Evolutionary conservation across 2,329 filamentous ascomycete species (phyloP).

Genomic region (Lachnellula hyalina): DNA sequence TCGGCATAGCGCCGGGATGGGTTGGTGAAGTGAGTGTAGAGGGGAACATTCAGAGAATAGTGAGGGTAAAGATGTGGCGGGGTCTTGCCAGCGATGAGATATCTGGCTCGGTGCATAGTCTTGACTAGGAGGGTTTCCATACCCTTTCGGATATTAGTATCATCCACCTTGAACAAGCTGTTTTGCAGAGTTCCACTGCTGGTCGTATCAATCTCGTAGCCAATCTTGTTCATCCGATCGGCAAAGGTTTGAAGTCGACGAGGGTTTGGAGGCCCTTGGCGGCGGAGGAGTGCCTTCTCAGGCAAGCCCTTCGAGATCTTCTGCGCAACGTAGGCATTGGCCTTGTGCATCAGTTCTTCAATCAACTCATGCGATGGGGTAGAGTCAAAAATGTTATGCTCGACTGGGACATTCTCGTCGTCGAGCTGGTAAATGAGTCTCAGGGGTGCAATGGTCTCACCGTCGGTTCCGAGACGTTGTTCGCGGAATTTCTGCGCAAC

Average conservation of each 20-base stretch:
- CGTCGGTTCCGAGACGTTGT: slow-evolving; percentile 73
- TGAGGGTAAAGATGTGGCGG: slow-evolving; percentile 75
- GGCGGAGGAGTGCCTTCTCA: slow-evolving; percentile 86
- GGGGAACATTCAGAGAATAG: slow-evolving; percentile 84
- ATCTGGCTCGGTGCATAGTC: slow-evolving; percentile 94
- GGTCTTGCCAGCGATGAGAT: slow-evolving; percentile 79
- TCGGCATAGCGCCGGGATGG: slow-evolving; percentile 93
- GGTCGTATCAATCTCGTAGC: slow-evolving; percentile 81
- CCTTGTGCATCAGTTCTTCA: slow-evolving; percentile 91
- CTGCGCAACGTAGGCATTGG: slow-evolving; percentile 83
- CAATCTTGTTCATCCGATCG: slow-evolving; percentile 87
- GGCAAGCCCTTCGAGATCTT: slow-evolving; percentile 74
- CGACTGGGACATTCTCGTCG: slow-evolving; percentile 95
- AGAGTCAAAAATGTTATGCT: slow-evolving; percentile 93
- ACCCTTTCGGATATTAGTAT: slow-evolving; percentile 85
- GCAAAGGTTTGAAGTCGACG: slow-evolving; percentile 86
- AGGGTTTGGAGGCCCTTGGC: slow-evolving; percentile 78
- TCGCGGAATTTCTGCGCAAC: slow-evolving; percentile 90
- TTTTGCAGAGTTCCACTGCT: slow-evolving; percentile 91
- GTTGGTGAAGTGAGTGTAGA: slow-evolving; percentile 97
- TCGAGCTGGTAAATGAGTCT: slow-evolving; percentile 90
- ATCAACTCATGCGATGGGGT: slow-evolving; percentile 86
- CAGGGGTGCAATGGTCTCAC: slow-evolving; percentile 75
- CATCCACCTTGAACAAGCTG: slow-evolving; percentile 89
- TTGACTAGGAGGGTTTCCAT: slow-evolving; percentile 97